Conservation (phyloP, 108 stramenopile genomes). For the Cyclotella kingstonii region DNA sequence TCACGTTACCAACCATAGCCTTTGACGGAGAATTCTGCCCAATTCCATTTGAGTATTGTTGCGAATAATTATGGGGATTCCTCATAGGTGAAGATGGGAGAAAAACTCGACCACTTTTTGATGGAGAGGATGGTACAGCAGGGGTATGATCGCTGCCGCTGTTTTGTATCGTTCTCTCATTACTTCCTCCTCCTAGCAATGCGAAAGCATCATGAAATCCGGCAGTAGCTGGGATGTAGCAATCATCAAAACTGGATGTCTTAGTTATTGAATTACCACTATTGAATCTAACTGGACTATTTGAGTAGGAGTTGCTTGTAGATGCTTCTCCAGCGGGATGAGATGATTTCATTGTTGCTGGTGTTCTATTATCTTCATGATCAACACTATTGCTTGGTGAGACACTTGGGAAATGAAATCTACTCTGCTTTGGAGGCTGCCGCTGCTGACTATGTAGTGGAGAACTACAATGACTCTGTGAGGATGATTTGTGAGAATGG, state of each 20-base stretch:
- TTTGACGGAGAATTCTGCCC: not conserved
- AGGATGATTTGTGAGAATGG: not conserved
- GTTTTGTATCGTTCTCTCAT: not conserved
- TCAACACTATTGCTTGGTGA: too few species aligned
- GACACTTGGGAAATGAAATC: too few species aligned
- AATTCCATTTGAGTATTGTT: not conserved
- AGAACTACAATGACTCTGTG: not conserved
- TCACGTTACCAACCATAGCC: too few species aligned
- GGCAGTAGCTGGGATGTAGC: slow-evolving; percentile 5
- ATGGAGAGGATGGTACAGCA: not conserved
- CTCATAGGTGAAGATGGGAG: too few species aligned
- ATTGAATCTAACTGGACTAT: not conserved
- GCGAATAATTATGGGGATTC: too few species aligned
- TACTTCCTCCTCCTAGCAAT: slow-evolving; percentile 6
- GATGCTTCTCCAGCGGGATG: too few species aligned
- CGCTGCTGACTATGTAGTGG: slow-evolving; percentile 10
- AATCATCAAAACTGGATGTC: slow-evolving; percentile 29
- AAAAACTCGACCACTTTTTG: too few species aligned
- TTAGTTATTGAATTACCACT: slow-evolving; percentile 9
- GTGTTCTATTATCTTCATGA: too few species aligned
- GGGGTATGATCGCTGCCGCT: not conserved
- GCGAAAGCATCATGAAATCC: slow-evolving; percentile 37
- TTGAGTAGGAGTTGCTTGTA: too few species aligned
- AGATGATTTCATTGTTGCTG: too few species aligned
- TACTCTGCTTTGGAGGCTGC: too few species aligned